A percentile compares a stretch with the other conserved stretches of the same genome.
Evolutionary conservation across 2,329 filamentous ascomycete species (phyloP).

Genomic region (Bipolaris victoriae): DNA sequence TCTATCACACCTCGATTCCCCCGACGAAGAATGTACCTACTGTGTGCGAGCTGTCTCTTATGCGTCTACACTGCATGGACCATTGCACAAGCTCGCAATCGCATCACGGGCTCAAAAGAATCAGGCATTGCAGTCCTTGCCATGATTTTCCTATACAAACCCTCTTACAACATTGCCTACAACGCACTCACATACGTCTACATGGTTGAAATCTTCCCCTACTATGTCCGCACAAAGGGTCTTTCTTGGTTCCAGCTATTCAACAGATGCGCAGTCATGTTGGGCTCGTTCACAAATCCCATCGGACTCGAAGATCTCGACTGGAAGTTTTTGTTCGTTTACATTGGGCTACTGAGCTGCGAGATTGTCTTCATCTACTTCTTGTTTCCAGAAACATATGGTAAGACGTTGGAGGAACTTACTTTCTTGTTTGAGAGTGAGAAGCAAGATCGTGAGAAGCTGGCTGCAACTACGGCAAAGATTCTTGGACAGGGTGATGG

Average conservation of each 20-base stretch:
- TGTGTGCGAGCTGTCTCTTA: slow-evolving; percentile 46
- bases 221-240: slow-evolving; percentile 58
- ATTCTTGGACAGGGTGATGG: slow-evolving; percentile 23
- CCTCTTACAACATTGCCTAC: slow-evolving; percentile 64
- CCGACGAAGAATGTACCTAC: slow-evolving; percentile 62
- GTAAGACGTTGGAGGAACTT: slow-evolving; percentile 44
- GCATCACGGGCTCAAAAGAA: slow-evolving; percentile 44
- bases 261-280: slow-evolving; percentile 65
- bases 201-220: slow-evolving; percentile 58
- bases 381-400: slow-evolving; percentile 44
- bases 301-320: slow-evolving; percentile 65
- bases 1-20: slow-evolving; percentile 62
- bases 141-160: slow-evolving; percentile 59
- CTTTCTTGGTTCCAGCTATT: slow-evolving; percentile 66
- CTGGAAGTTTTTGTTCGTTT: slow-evolving; percentile 71
- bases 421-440: slow-evolving; percentile 44
- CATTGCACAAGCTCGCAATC: slow-evolving; percentile 58
- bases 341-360: slow-evolving; percentile 49
- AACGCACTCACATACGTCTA: slow-evolving; percentile 64
- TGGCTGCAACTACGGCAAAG: slow-evolving; percentile 33
- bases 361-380: slow-evolving; percentile 47
- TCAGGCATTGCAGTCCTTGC: slow-evolving; percentile 55
- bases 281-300: slow-evolving; percentile 67
- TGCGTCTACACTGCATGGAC: slow-evolving; percentile 49
- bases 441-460: slow-evolving; percentile 26